Base-by-base conservation (phyloP, 1,284 basidiomycete species). In the Puccinia hordei region DNA sequence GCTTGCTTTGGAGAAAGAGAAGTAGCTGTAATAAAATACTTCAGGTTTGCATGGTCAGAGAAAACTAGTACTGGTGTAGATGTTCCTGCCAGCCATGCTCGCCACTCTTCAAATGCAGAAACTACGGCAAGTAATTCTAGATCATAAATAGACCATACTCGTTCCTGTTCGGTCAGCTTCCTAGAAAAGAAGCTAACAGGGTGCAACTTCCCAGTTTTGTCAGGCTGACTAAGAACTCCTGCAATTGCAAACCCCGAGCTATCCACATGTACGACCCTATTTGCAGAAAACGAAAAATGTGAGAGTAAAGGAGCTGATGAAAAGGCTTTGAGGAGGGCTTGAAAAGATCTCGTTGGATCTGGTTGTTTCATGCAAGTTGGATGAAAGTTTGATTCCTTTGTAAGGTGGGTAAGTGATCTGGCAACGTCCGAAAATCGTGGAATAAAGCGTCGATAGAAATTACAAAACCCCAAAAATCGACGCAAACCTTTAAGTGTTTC, bases 401-500 rank as follows among this genome's bases (percentile, higher is more conserved):
- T 78, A 8, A 69, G 38, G 0, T 53, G 2, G 10, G 75, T 68
- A 13, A 78, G 46, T 38, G 44, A 41, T 38, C 22, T 30, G 22
- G 35, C 65, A 1, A 66, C 46, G n/a, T n/a, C 9, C 9, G 65
- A 78, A 30, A 68, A 78, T 53, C 6, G 5, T 33, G 9, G 2
- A 24, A 69, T 78, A 27, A 69, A 78, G 38, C 38, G n/a, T n/a
- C 51, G 15, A 49, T 78, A 66, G 57, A 78, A 78, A 24, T 78
- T 78, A 12, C 24, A 3, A 35, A 57, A 78, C 2, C 75, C 61
- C 9, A 78, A 41, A 30, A 78, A 78, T 22, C 35, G 44, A 33
- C 49, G 10, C 2, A 69, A 5, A 13, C 55, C 24, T 12, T 10
- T 35, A 41, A 78, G 19, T 41, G 55, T 57, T 19, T 1, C 1